Conservation (phyloP, 768 basidiomycete genomes). For the Lentinula detonsa region DNA sequence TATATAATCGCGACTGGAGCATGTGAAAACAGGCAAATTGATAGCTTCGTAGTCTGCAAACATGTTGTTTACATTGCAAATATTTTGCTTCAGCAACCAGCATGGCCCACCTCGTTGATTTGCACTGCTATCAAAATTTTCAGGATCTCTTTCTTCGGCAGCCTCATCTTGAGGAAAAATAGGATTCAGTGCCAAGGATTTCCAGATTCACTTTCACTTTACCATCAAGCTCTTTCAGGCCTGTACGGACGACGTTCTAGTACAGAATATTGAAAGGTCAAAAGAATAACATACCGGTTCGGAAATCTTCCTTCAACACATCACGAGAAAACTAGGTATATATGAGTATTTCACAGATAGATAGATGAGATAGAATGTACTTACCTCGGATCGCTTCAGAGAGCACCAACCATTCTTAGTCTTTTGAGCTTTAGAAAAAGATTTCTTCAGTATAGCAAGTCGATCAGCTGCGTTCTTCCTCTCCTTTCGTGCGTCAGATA, state of each 20-base stretch:
- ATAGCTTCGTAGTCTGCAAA: constrained; percentile 50
- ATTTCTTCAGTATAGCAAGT: constrained; percentile 33
- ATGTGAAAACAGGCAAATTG: constrained; percentile 58
- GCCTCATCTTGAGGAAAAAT: constrained; percentile 34
- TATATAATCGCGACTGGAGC: constrained; percentile 56
- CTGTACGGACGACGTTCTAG: background rate
- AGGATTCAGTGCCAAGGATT: background rate
- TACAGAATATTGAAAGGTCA: background rate
- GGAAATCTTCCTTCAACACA: constrained; percentile 54
- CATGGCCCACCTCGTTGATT: constrained; percentile 37
- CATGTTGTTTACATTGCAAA: background rate
- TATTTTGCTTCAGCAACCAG: no score
- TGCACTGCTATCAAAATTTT: constrained; percentile 47
- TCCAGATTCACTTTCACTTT: constrained; percentile 3
- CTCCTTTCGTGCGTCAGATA: constrained; percentile 31
- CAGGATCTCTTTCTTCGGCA: constrained; percentile 51
- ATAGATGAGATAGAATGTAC: background rate
- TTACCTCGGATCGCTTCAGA: constrained; percentile 48
- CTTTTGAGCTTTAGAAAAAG: constrained; percentile 21
- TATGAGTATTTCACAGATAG: background rate
- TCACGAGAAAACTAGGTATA: constrained; percentile 43
- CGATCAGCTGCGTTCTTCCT: constrained; percentile 34
- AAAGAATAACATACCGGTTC: constrained; percentile 21
- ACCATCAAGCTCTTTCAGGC: constrained; percentile 58
- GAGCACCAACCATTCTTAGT: constrained; percentile 63